Base-by-base conservation (phyloP, 352 stramenopile species). In the Phytophthora palmivora region DNA sequence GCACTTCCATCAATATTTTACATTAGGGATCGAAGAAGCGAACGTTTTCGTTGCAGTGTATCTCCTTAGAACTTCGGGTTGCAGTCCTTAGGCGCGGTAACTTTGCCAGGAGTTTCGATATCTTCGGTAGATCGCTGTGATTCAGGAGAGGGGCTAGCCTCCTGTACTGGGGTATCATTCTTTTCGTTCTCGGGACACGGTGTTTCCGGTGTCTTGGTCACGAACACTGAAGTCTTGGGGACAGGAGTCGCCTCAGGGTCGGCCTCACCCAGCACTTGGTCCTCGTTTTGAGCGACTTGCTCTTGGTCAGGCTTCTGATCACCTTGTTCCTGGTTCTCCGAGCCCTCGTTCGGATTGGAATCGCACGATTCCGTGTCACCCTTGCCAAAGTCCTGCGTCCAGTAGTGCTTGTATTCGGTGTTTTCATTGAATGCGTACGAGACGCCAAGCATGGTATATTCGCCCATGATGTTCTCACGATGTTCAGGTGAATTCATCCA, bases 381-480 rank as follows among this genome's bases (percentile, higher is more conserved):
- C 5, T 47, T 52, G 18, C 52, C 73, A 52, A 85, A 89, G 52
- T 81, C 60, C 55, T 87, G 70, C 30, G 71, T 86, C 75, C 77
- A 87, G 64, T 74, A 86, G 60, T 78, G 51, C 12, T 61, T 46
- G 59, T 73, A 78, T 19, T 46, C 45, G 19, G 16, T 66, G 10
- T 50, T 12, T 2, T 56, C 26, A 14, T 63, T 74, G 58, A 43
- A 69, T 1, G 50, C 50, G 42, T 79, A 82, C 2, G 63, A 46
- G 5, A 44, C 57, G 1, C 70, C 70, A 28, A 82, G 58, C 59
- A 76, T 75, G 8, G 39, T 72, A 57, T 65, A 74, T 3, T 67
- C 33, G 16, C 69, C 50, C 19, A 77, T 28, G 45, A 77, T 77
- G 41, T 77, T 77, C 3, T 38, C 48, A 11, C 58, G 58, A 50